phyloP scores from a whole-genome alignment of 2,329 filamentous ascomycete genomes.

The Aulographum hederae region DNA sequence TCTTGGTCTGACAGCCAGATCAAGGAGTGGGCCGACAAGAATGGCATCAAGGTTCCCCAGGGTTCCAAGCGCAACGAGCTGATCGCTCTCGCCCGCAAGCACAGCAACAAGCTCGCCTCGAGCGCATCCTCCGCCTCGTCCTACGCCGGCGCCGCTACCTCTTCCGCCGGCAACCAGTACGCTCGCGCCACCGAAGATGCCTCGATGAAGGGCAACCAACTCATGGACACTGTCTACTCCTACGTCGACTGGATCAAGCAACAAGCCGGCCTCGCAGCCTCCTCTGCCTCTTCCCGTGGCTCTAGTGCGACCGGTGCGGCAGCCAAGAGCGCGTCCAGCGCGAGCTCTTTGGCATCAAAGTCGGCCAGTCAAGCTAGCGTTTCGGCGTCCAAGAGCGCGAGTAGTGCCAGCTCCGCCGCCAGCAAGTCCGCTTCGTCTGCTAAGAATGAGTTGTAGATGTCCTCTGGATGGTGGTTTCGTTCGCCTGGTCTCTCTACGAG shows the following conservation, averaged over 20 bases:
- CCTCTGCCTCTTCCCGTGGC: slow-evolving; percentile 11
- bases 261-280: slow-evolving; percentile 25
- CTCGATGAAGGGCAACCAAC: slow-evolving; percentile 40
- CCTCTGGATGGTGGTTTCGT: too few relatives aligned
- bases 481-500: too few relatives aligned
- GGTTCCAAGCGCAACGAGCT: slow-evolving; percentile 83
- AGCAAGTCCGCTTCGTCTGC: slow-evolving; percentile 17
- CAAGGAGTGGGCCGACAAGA: slow-evolving; percentile 87
- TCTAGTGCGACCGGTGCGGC: slow-evolving; percentile 8
- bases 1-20: slow-evolving; percentile 80
- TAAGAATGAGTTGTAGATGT: slow-evolving; percentile 31
- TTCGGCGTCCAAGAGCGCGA: slow-evolving; percentile 14
- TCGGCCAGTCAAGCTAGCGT: slow-evolving; percentile 15
- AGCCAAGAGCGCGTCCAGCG: slow-evolving; percentile 10
- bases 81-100: slow-evolving; percentile 73
- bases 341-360: slow-evolving; percentile 14
- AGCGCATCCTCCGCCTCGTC: slow-evolving; percentile 27
- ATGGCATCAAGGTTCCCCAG: slow-evolving; percentile 75
- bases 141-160: slow-evolving; percentile 25
- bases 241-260: slow-evolving; percentile 25
- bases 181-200: slow-evolving; percentile 57
- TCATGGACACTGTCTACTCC: too few relatives aligned
- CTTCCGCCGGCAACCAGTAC: slow-evolving; percentile 52
- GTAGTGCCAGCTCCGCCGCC: slow-evolving; percentile 14
- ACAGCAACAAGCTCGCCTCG: slow-evolving; percentile 53